Conservation (phyloP, 139 green algal species). For the Coccomyxa sp. region DNA sequence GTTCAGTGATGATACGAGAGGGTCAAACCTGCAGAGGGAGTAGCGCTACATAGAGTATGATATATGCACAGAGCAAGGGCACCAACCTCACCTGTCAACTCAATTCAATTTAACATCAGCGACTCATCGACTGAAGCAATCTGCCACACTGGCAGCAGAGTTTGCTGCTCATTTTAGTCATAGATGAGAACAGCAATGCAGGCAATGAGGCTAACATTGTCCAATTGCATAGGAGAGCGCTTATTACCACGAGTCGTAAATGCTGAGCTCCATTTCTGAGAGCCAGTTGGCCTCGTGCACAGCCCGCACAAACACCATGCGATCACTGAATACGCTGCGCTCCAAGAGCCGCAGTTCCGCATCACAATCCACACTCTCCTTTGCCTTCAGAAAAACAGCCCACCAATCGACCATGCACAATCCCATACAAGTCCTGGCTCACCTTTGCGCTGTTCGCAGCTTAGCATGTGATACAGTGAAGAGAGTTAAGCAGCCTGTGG, state of each 20-base stretch:
- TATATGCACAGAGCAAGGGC: background rate
- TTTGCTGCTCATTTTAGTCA: no score
- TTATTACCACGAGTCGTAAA: slow-evolving; percentile 81
- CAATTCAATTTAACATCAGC: background rate
- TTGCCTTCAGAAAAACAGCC: no score
- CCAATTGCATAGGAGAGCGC: background rate
- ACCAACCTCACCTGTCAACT: no score
- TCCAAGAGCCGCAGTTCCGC: slow-evolving; percentile 82
- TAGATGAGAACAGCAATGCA: background rate
- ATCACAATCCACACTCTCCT: slow-evolving; percentile 26
- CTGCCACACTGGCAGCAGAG: no score
- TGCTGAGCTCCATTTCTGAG: slow-evolving; percentile 78
- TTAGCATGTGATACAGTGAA: no score
- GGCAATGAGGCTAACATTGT: background rate
- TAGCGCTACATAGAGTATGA: background rate
- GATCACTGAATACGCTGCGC: slow-evolving; percentile 92
- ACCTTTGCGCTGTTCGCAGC: no score
- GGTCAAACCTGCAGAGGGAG: slow-evolving; percentile 47
- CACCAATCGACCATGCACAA: no score
- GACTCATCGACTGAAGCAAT: background rate
- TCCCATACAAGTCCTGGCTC: no score
- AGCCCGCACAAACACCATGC: slow-evolving; percentile 96
- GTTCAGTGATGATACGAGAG: slow-evolving; percentile 47
- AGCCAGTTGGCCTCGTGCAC: slow-evolving; percentile 79
- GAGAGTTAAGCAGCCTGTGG: no score